phyloP scores from a whole-genome alignment of 2,329 filamentous ascomycete species.

The Apiospora koreana region DNA sequence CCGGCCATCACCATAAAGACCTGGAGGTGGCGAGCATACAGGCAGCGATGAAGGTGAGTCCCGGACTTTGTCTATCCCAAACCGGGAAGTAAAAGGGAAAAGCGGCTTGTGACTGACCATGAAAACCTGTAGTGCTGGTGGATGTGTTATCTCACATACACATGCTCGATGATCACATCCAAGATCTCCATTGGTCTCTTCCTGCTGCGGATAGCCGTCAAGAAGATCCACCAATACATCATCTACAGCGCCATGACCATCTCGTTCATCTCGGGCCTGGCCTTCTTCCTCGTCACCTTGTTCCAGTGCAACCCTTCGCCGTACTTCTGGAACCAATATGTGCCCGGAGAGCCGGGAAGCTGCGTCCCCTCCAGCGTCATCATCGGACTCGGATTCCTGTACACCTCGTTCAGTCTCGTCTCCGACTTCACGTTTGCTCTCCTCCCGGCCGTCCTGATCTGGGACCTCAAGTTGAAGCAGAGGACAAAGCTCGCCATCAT shows the following conservation, averaged over 20 bases:
- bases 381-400: slow-evolving; percentile 45
- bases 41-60: slow-evolving; percentile 12
- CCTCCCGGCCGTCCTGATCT: slow-evolving; percentile 47
- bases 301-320: slow-evolving; percentile 23
- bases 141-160: slow-evolving; percentile 25
- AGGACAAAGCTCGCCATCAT: slow-evolving; percentile 47
- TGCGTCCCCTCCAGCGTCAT: slow-evolving; percentile 38
- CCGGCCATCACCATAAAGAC: slow-evolving; percentile 13
- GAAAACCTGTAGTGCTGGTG: slow-evolving; percentile 22
- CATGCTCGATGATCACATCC: slow-evolving; percentile 22
- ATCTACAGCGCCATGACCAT: slow-evolving; percentile 22
- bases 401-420: slow-evolving; percentile 43
- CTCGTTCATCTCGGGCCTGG: slow-evolving; percentile 20
- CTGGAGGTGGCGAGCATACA: not conserved
- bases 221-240: slow-evolving; percentile 20
- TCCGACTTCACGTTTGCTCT: slow-evolving; percentile 55
- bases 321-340: slow-evolving; percentile 24
- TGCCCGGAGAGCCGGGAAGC: slow-evolving; percentile 18
- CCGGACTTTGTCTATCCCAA: not conserved
- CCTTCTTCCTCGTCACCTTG: slow-evolving; percentile 26
- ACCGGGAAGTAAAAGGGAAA: not conserved
- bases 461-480: slow-evolving; percentile 47
- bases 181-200: slow-evolving; percentile 26
- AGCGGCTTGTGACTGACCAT: not conserved
- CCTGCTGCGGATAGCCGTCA: slow-evolving; percentile 24